These are phyloP conservation scores for Rhinocladiella mackenziei DNA, from an alignment of 2,329 filamentous ascomycete genomes.

Conservation along the genomic window DNA sequence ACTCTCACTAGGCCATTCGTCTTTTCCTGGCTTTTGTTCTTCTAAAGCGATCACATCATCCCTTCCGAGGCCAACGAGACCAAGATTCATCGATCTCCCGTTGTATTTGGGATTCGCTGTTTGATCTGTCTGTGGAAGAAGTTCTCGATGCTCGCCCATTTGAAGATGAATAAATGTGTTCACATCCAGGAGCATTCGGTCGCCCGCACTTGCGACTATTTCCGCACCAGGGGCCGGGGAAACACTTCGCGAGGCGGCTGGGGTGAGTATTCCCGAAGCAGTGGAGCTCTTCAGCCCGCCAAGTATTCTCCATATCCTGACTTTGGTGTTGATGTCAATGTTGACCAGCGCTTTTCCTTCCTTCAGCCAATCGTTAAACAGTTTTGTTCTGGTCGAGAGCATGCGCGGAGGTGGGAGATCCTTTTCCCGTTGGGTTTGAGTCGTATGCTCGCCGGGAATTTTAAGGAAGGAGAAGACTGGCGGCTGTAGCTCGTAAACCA, in stretches of 20 bases:
- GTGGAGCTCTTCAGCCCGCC: slow-evolving; percentile 40
- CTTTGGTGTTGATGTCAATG: slow-evolving; percentile 67
- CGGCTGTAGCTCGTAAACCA: slow-evolving; percentile 79
- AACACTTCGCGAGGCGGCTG: slow-evolving; percentile 42
- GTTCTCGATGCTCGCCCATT: slow-evolving; percentile 60
- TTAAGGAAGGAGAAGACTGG: slow-evolving; percentile 82
- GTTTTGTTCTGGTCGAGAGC: slow-evolving; percentile 66
- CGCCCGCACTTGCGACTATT: slow-evolving; percentile 41
- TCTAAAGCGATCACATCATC: slow-evolving; percentile 80
- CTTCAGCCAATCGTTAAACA: slow-evolving; percentile 70
- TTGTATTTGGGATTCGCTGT: slow-evolving; percentile 75
- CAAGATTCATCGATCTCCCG: slow-evolving; percentile 63
- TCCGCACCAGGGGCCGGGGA: slow-evolving; percentile 43
- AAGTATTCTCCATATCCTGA: slow-evolving; percentile 69
- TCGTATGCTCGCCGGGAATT: slow-evolving; percentile 60
- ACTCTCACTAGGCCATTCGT: slow-evolving; percentile 22
- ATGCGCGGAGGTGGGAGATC: slow-evolving; percentile 61
- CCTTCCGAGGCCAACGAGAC: slow-evolving; percentile 63
- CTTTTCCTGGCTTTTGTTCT: slow-evolving; percentile 54
- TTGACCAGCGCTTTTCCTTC: slow-evolving; percentile 65
- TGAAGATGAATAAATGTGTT: slow-evolving; percentile 60
- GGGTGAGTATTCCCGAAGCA: slow-evolving; percentile 43
- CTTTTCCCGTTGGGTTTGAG: slow-evolving; percentile 58
- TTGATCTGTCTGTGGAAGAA: slow-evolving; percentile 61
- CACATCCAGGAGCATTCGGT: slow-evolving; percentile 57